Conservation (phyloP, 2,329 filamentous ascomycete genomes). For the Colletotrichum sp. region DNA sequence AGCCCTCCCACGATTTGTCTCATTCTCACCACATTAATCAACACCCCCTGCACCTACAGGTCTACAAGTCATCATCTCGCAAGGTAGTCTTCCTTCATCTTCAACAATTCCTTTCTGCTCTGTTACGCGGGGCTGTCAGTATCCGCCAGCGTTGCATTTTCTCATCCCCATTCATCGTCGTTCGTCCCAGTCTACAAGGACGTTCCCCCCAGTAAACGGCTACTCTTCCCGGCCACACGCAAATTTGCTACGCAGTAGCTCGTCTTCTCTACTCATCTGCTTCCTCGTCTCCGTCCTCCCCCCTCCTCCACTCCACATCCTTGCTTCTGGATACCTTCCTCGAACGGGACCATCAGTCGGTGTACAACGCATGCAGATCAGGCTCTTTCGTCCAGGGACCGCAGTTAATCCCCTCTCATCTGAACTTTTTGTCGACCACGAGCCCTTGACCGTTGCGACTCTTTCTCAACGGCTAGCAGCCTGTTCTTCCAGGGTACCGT, state of each 20-base stretch:
- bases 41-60: background rate
- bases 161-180: background rate
- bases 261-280: background rate
- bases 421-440: background rate
- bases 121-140: background rate
- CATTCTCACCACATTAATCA: background rate
- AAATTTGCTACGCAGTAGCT: background rate
- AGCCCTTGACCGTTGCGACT: background rate
- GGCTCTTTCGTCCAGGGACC: background rate
- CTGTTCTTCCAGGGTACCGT: background rate
- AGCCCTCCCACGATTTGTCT: background rate
- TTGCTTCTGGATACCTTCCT: background rate
- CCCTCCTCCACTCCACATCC: background rate
- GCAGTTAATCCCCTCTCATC: background rate
- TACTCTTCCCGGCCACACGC: background rate
- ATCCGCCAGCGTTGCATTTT: background rate
- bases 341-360: background rate
- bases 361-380: background rate
- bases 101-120: background rate
- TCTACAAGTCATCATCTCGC: background rate
- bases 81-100: background rate
- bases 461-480: background rate
- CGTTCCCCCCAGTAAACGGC: background rate
- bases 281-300: background rate
- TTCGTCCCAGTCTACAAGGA: background rate